Percentiles rank a stretch among this genome's conserved stretches.
phyloP scores from a whole-genome alignment of 768 basidiomycete species.

The Tulasnella calospora region DNA sequence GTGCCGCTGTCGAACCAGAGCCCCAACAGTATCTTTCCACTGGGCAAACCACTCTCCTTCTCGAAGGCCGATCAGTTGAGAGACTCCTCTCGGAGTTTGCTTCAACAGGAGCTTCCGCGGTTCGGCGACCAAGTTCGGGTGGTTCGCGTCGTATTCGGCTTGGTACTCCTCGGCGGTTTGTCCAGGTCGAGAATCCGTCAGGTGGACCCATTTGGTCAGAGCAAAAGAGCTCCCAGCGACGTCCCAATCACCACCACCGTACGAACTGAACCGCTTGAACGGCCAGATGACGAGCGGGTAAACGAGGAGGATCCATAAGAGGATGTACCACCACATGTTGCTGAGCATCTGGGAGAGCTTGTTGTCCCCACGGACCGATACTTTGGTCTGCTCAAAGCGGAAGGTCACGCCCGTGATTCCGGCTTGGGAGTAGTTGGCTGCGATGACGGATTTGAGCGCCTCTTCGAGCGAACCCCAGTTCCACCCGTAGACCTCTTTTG shows the following conservation, averaged over 20 bases:
- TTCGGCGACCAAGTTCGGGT: neutral
- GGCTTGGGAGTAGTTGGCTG: conserved; percentile 39
- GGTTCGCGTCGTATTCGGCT: neutral
- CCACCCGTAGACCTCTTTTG: conserved; percentile 65
- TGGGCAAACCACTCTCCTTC: conserved; percentile 76
- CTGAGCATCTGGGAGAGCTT: conserved; percentile 60
- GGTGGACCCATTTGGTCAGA: conserved; percentile 22
- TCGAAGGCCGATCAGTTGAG: conserved; percentile 49
- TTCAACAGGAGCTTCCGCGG: conserved; percentile 11
- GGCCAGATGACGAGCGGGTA: conserved; percentile 75
- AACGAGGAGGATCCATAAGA: conserved; percentile 65
- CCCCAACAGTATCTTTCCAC: conserved; percentile 66
- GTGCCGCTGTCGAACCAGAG: conserved; percentile 45
- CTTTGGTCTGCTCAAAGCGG: conserved; percentile 43
- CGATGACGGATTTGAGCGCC: conserved; percentile 35
- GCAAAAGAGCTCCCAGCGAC: conserved; percentile 24
- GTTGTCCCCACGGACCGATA: conserved; percentile 69
- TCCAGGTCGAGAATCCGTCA: conserved; percentile 26
- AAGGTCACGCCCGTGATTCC: conserved; percentile 47
- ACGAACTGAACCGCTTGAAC: conserved; percentile 58
- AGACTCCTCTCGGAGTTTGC: conserved; percentile 36
- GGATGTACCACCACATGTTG: conserved; percentile 63
- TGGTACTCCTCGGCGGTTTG: conserved; percentile 24
- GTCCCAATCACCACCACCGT: conserved; percentile 66
- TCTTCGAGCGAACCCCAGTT: conserved; percentile 41